Evolutionary conservation across 169 alveolate species (phyloP).

Genomic region (Plasmodium knowlesi): DNA sequence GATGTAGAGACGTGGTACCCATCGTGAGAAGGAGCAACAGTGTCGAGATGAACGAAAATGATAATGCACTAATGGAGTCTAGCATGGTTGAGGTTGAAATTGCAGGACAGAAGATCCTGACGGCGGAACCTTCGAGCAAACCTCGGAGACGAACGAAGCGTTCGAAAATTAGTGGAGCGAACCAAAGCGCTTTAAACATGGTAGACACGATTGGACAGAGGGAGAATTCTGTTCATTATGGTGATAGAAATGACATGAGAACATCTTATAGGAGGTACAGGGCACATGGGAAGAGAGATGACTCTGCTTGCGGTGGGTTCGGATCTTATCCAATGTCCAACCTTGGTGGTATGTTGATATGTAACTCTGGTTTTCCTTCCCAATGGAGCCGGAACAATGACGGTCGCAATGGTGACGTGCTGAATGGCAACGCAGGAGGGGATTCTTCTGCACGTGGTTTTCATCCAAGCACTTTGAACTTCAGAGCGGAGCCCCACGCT

Average conservation of each 20-base stretch:
- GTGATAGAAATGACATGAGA: neutral
- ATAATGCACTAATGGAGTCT: neutral
- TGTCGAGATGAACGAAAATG: neutral
- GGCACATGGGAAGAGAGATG: neutral
- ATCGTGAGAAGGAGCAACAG: neutral
- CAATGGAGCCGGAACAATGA: neutral
- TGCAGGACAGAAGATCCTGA: neutral
- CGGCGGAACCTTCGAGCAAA: neutral
- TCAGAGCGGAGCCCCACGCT: neutral
- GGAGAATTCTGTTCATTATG: neutral
- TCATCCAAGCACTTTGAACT: neutral
- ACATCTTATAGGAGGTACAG: neutral
- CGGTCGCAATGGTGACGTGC: neutral
- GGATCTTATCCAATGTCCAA: neutral
- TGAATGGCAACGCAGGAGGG: neutral
- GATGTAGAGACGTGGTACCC: neutral
- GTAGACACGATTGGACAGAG: neutral
- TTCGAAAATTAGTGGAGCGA: neutral
- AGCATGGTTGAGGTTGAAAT: neutral
- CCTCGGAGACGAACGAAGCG: neutral
- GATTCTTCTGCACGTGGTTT: neutral
- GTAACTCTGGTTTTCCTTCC: neutral
- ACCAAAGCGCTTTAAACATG: neutral
- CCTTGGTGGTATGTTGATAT: neutral
- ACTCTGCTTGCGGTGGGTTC: neutral